phyloP scores from a whole-genome alignment of 2,329 filamentous ascomycete species.

The Cladosporium sp. region DNA sequence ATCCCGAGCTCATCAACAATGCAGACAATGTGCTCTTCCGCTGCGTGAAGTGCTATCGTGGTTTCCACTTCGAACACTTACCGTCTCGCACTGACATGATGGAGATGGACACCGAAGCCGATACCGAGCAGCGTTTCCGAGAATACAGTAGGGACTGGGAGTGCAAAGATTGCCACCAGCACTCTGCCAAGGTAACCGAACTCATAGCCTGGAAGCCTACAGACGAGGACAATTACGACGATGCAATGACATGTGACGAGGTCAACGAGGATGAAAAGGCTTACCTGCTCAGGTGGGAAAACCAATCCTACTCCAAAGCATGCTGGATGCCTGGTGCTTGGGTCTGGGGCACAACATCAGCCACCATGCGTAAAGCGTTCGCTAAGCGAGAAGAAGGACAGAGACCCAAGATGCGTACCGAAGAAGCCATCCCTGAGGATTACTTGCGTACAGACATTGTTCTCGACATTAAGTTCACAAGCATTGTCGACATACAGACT shows the following conservation, averaged over 20 bases:
- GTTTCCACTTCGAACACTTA: slow-evolving; percentile 81
- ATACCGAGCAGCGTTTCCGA: slow-evolving; percentile 59
- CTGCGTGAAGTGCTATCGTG: slow-evolving; percentile 70
- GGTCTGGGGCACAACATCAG: slow-evolving; percentile 68
- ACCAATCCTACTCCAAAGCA: slow-evolving; percentile 74
- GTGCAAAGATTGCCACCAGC: slow-evolving; percentile 71
- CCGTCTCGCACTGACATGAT: slow-evolving; percentile 49
- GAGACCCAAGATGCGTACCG: slow-evolving; percentile 63
- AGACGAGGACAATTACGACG: slow-evolving; percentile 52
- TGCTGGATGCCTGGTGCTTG: slow-evolving; percentile 86
- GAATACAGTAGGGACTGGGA: slow-evolving; percentile 74
- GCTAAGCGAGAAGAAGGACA: slow-evolving; percentile 62
- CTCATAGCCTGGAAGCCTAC: slow-evolving; percentile 84
- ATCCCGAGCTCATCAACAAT: slow-evolving; percentile 67
- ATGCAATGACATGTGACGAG: slow-evolving; percentile 50
- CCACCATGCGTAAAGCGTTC: slow-evolving; percentile 69
- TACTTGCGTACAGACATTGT: slow-evolving; percentile 83
- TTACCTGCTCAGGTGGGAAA: slow-evolving; percentile 86
- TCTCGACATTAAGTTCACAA: slow-evolving; percentile 70
- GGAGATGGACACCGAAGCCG: slow-evolving; percentile 43
- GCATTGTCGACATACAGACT: slow-evolving; percentile 53
- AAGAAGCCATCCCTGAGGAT: slow-evolving; percentile 83
- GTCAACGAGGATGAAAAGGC: slow-evolving; percentile 77
- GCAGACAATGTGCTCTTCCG: slow-evolving; percentile 74
- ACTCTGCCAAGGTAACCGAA: slow-evolving; percentile 64